A percentile compares a stretch with the other conserved stretches of the same genome.
Conservation (phyloP, 1,284 basidiomycete species). For the Fistulina hepatica region DNA sequence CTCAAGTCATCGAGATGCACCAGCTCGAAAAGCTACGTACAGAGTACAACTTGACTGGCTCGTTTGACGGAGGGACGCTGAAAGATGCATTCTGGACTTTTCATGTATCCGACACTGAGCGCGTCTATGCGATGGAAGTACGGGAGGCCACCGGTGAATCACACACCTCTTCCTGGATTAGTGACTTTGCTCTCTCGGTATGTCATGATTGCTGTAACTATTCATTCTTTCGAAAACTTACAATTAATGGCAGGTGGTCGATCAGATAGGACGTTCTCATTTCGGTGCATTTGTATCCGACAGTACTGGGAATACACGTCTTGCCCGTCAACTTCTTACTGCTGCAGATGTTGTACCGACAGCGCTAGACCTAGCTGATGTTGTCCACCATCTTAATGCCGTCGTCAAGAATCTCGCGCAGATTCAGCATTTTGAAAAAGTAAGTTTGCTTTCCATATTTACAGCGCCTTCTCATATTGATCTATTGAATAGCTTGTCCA, state of each 20-base stretch:
- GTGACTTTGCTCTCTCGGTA: slow-evolving; percentile 12
- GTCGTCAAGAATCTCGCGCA: slow-evolving; percentile 22
- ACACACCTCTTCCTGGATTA: slow-evolving; percentile 19
- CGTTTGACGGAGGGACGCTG: slow-evolving; percentile 16
- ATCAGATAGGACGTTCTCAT: slow-evolving; percentile 15
- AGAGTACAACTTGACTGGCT: slow-evolving; percentile 10
- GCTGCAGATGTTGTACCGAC: slow-evolving; percentile 14
- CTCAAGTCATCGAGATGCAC: slow-evolving; percentile 9
- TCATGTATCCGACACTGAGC: slow-evolving; percentile 17
- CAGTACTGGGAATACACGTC: slow-evolving; percentile 25
- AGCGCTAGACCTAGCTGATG: slow-evolving; percentile 22
- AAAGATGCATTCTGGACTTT: slow-evolving; percentile 17
- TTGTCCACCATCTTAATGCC: slow-evolving; percentile 22
- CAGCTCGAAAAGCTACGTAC: slow-evolving; percentile 11
- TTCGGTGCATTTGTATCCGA: slow-evolving; percentile 22
- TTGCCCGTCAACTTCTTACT: slow-evolving; percentile 15
- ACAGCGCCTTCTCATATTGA: neutral
- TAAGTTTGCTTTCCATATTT: slow-evolving; percentile 7
- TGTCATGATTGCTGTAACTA: slow-evolving; percentile 4
- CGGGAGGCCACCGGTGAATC: slow-evolving; percentile 14
- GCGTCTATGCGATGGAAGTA: slow-evolving; percentile 15
- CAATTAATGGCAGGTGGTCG: slow-evolving; percentile 16
- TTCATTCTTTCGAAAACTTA: slow-evolving; percentile 7
- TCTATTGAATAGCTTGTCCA: slow-evolving; percentile 12
- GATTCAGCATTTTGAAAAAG: slow-evolving; percentile 18